Base-by-base conservation (phyloP, 108 stramenopile genomes). In the Pseudonitzschia multiseries region DNA sequence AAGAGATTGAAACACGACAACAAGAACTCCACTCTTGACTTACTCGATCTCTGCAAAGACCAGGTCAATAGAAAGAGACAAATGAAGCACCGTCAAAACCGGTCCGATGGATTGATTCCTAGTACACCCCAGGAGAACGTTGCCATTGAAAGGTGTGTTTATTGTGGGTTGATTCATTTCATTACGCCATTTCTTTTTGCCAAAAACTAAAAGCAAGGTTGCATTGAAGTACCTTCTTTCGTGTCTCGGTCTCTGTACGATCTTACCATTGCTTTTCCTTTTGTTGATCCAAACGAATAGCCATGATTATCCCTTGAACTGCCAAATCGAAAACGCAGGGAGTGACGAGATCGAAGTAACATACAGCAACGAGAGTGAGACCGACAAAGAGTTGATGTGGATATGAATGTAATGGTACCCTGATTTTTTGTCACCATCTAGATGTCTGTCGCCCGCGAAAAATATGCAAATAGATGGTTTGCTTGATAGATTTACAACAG, bases 1-100 rank as follows among this genome's bases (percentile, higher is more conserved):
- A 81, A 79, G 61, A 78, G 91, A 50, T 72, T 95, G 31, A 71
- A 84, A 22, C 91, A 95, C 69, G 69, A 83, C 18, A 93, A 93
- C 77, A 79, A 89, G n/a, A 80, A 69, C 57, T 69, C 76, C 29
- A 81, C 88, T 0, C 21, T 94, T 71, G 71, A 42, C 8, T 27
- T 79, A 53, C 57, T 85, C 57, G 43, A 44, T n/a, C 48, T 61
- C 1, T 60, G 61, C 24, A 78, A 27, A 57, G 79, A 81, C 29
- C 40, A 72, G 46, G 61, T 84, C 32, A 56, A 76, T 40, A 70
- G 75, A 13, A 76, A 77, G 31, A 48, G 65, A 36, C 53, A 75
- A 53, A 54, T 77, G 51, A 77, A 77, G 21, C 71, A 78, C 46
- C 62, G 76, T 27, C 64, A 59, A n/a, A 67, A 78, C 57, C 50